These are phyloP conservation scores for Scutellospora calospora DNA, from an alignment of 371 early-diverging fungal species.

Conservation along the genomic window DNA sequence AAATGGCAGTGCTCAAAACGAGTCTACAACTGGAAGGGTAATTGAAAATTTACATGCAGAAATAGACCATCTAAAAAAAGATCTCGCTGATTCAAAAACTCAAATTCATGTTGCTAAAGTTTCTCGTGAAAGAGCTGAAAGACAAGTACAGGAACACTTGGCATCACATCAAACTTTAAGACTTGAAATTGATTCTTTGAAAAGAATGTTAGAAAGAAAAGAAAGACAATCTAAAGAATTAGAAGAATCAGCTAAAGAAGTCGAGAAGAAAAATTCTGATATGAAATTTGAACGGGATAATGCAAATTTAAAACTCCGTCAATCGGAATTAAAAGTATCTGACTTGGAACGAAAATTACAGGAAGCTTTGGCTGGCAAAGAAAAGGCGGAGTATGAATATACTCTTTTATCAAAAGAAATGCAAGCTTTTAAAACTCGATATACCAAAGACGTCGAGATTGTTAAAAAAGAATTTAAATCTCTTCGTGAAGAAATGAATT, in stretches of 20 bases:
- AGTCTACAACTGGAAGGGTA: slow-evolving; percentile 38
- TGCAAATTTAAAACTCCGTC: slow-evolving; percentile 37
- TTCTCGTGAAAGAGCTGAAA: slow-evolving; percentile 40
- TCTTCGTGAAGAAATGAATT: slow-evolving; percentile 36
- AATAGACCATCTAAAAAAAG: slow-evolving; percentile 40
- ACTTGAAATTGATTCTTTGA: slow-evolving; percentile 40
- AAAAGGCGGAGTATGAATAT: slow-evolving; percentile 41
- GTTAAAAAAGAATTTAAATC: slow-evolving; percentile 37
- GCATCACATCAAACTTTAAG: slow-evolving; percentile 36
- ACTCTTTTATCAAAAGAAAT: slow-evolving; percentile 42
- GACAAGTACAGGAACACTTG: slow-evolving; percentile 40
- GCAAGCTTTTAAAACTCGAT: slow-evolving; percentile 36
- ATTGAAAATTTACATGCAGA: slow-evolving; percentile 41
- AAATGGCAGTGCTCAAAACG: background rate
- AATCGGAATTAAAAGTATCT: slow-evolving; percentile 43
- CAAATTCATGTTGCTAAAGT: slow-evolving; percentile 34
- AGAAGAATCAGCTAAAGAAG: slow-evolving; percentile 22
- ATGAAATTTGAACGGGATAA: slow-evolving; percentile 45
- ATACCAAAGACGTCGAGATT: slow-evolving; percentile 39
- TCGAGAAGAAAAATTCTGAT: slow-evolving; percentile 32
- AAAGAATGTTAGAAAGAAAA: slow-evolving; percentile 42
- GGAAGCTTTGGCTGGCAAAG: slow-evolving; percentile 40
- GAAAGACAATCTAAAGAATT: slow-evolving; percentile 42
- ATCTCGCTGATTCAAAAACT: slow-evolving; percentile 40
- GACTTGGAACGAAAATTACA: slow-evolving; percentile 31